Evolutionary conservation across 805 yeast species (phyloP).

Genomic region (Priceomyces melissophilus): DNA sequence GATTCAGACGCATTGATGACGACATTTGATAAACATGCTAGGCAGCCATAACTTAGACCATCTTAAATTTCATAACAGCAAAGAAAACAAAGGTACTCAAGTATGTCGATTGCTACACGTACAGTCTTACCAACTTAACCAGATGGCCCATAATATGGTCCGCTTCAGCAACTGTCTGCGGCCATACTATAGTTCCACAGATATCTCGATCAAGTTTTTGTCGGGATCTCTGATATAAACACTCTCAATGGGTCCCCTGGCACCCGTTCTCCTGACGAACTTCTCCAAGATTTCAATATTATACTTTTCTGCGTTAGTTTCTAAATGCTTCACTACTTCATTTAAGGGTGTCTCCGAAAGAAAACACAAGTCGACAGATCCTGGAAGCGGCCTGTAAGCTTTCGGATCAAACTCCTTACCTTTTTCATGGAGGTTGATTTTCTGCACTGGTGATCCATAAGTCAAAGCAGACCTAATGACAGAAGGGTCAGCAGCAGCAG

Average conservation of each 20-base stretch:
- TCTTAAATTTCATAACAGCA: too few species aligned
- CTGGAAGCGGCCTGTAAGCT: slow-evolving; percentile 4
- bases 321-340: slow-evolving; percentile 1
- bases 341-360: slow-evolving; percentile 4
- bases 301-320: neutral
- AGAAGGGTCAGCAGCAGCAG: slow-evolving; percentile 4
- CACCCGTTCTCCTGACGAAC: slow-evolving; percentile 8
- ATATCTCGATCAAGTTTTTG: slow-evolving; percentile 4
- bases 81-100: too few species aligned
- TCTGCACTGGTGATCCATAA: slow-evolving; percentile 4
- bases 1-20: too few species aligned
- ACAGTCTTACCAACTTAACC: too few species aligned
- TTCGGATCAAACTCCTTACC: slow-evolving; percentile 7
- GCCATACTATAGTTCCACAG: too few species aligned
- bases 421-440: slow-evolving; percentile 8
- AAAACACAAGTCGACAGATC: slow-evolving; percentile 8
- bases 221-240: slow-evolving; percentile 9
- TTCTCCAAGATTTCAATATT: slow-evolving; percentile 1
- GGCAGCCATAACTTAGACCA: too few species aligned
- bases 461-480: slow-evolving; percentile 4
- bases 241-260: slow-evolving; percentile 8
- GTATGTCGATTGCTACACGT: too few species aligned
- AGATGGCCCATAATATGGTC: too few species aligned
- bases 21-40: too few species aligned
- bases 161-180: too few species aligned